Conservation (phyloP, 352 stramenopile species). For the Globisporangium emineosum region DNA sequence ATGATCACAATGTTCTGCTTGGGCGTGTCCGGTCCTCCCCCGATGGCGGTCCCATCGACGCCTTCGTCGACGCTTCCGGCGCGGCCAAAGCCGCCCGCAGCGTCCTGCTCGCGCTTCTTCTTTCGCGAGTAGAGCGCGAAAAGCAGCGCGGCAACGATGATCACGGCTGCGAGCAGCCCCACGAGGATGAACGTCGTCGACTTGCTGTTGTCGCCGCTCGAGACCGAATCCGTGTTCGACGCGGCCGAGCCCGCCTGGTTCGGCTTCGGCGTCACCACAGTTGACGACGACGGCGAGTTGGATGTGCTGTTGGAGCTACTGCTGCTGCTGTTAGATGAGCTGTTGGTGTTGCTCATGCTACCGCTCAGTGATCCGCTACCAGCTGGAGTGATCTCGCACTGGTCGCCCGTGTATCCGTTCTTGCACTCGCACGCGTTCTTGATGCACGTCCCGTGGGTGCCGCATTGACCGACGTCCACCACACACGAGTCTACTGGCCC, state of each 20-base stretch:
- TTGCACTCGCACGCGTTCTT: slow-evolving; percentile 34
- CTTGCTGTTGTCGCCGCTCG: slow-evolving; percentile 31
- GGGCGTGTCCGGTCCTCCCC: slow-evolving; percentile 50
- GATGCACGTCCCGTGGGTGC: slow-evolving; percentile 39
- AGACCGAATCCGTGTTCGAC: slow-evolving; percentile 21
- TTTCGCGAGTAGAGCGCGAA: slow-evolving; percentile 77
- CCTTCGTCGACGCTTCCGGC: slow-evolving; percentile 32
- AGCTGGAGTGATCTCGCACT: slow-evolving; percentile 42
- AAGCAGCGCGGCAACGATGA: slow-evolving; percentile 61
- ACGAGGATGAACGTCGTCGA: slow-evolving; percentile 69
- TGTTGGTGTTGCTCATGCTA: neutral
- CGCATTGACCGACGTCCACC: slow-evolving; percentile 39
- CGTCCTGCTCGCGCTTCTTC: slow-evolving; percentile 63
- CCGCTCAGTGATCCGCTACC: slow-evolving; percentile 12
- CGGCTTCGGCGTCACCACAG: slow-evolving; percentile 4
- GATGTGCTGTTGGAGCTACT: slow-evolving; percentile 11
- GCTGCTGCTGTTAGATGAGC: slow-evolving; percentile 2
- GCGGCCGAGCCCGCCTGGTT: slow-evolving; percentile 16
- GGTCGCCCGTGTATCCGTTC: slow-evolving; percentile 38
- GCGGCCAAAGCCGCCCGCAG: slow-evolving; percentile 41
- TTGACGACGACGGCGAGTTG: slow-evolving; percentile 11
- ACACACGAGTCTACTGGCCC: slow-evolving; percentile 34
- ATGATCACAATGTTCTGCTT: slow-evolving; percentile 80
- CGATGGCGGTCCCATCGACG: slow-evolving; percentile 21
- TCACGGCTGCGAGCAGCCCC: slow-evolving; percentile 50